Conservation (phyloP, 768 basidiomycete species). For the Pleurotus djamor region DNA sequence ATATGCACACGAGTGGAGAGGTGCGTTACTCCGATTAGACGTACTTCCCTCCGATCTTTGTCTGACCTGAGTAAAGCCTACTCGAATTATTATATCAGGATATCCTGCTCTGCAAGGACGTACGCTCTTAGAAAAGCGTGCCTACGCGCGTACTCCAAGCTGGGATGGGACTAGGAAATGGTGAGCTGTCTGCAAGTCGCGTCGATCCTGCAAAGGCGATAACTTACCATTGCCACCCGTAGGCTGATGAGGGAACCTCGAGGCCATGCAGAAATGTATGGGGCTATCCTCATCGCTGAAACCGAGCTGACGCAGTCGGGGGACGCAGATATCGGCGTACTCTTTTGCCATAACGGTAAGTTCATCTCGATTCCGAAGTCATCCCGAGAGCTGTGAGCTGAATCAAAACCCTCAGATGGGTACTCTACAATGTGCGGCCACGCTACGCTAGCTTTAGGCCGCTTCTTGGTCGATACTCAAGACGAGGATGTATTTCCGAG, state of each 20-base stretch:
- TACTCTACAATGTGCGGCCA: conserved; percentile 43
- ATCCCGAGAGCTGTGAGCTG: not conserved
- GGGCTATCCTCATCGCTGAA: conserved; percentile 31
- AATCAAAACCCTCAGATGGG: conserved; percentile 22
- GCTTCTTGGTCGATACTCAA: conserved; percentile 37
- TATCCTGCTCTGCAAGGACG: conserved; percentile 27
- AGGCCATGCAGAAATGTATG: conserved; percentile 38
- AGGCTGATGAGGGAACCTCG: conserved; percentile 37
- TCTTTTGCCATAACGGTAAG: conserved; percentile 39
- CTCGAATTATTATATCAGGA: conserved; percentile 31
- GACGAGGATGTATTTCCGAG: conserved; percentile 22
- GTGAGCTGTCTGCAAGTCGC: not conserved
- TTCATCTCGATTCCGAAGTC: too few species aligned
- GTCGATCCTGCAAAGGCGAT: not conserved
- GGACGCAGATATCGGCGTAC: conserved; percentile 36
- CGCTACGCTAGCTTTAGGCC: conserved; percentile 36
- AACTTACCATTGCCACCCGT: not conserved
- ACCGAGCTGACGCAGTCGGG: conserved; percentile 29
- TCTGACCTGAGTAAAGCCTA: conserved; percentile 22
- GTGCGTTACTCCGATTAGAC: conserved; percentile 14
- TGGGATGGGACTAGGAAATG: conserved; percentile 7
- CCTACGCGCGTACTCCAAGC: conserved; percentile 25
- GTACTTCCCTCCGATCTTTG: too few species aligned
- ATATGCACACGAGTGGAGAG: conserved; percentile 37
- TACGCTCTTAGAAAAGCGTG: conserved; percentile 31